Evolutionary conservation across 2,329 filamentous ascomycete species (phyloP), one percentile per base, ranked within the genome.

Genomic region (Aphanoascus verrucosus): DNA sequence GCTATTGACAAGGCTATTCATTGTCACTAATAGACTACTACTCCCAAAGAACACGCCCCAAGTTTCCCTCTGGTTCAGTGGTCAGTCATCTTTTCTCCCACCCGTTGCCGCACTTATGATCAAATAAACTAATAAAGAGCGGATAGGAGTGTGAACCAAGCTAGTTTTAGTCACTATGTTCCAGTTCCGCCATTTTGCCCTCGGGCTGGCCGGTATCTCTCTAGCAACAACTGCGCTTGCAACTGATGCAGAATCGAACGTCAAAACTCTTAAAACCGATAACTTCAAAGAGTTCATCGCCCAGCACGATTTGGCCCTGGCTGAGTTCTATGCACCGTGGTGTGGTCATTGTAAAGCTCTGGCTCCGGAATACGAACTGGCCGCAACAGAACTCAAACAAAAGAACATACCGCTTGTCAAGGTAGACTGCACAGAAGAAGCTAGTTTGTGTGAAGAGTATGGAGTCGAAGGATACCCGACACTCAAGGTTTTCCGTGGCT

Each of bases 311-410:
- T 80, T 98, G 55, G 91, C 96, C 53, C 84, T 98, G 58, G 89
- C 89, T 64, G 90, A 98, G 77, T 98, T 96, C 82, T 96, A 88
- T 71, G 91, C 91, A 62, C 90, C 91, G 63, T 94, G 91, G 90
- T 94, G 87, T 63, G 91, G 90, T 61, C 91, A 97, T 80, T 97
- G 91, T 86, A 97, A 98, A 80, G 91, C 91, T 57, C 87, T 98
- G 61, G 93, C 73, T 34, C 73, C 74, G 23, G 74, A 77, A 59
- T 76, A 76, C 57, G 74, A 76, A 58, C 66, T 70, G 53, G 74
- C 74, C 45, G 74, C 74, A 43, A 71, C 72, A 6, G 68, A 73
- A 49, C 61, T 77, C 52, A 75, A 76, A 61, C 65, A 67, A 57
- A 76, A 75, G 64, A 65, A 74, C 49, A 75, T 77, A 34, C 62